These are phyloP conservation scores for Podila epicladia DNA, from an alignment of 192 early-diverging fungal species.

Conservation along the genomic window DNA sequence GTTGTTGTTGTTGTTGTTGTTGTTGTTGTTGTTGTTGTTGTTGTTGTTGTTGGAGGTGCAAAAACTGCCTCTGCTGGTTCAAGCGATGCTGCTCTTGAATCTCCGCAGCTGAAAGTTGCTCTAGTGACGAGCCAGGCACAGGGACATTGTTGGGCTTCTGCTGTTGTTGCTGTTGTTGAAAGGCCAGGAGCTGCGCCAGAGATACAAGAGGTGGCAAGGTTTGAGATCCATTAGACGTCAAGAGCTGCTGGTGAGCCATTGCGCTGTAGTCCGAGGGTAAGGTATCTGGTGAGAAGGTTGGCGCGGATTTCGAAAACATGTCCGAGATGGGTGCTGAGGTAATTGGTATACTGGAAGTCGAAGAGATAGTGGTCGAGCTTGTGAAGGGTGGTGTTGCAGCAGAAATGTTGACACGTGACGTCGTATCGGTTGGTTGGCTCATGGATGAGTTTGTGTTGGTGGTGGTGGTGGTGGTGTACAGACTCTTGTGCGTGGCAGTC, in stretches of 20 bases:
- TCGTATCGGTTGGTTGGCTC: too few relatives aligned
- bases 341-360: background rate
- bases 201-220: constrained; percentile 21
- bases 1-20: background rate
- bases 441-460: too few relatives aligned
- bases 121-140: background rate
- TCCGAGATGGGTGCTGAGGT: background rate
- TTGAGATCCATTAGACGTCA: constrained; percentile 19
- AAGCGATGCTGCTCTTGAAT: constrained; percentile 45
- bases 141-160: background rate
- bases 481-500: too few relatives aligned
- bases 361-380: background rate
- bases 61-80: constrained; percentile 40
- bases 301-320: constrained; percentile 18
- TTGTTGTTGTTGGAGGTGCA: constrained; percentile 20
- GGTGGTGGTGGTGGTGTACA: too few relatives aligned
- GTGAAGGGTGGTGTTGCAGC: background rate
- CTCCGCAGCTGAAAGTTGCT: constrained; percentile 20
- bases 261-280: constrained; percentile 37
- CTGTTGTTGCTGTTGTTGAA: constrained; percentile 17
- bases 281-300: constrained; percentile 24
- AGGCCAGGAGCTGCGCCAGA: constrained; percentile 27
- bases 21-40: background rate
- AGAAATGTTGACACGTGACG: background rate
- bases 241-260: constrained; percentile 22